Evolutionary conservation across 768 basidiomycete species (phyloP).

Genomic region (Chalciporus pseudorubinellus): DNA sequence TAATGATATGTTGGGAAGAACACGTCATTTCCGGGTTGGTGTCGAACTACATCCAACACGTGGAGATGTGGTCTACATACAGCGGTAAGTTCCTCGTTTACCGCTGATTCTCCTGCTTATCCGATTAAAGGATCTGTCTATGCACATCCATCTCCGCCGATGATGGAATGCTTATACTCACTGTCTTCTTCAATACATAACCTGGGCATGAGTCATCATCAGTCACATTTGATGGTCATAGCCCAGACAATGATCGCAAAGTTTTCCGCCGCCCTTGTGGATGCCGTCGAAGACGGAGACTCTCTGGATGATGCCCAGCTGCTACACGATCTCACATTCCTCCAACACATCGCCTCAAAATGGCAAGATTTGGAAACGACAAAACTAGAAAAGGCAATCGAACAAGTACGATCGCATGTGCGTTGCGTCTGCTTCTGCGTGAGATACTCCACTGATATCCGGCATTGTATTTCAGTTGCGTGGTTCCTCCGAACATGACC

Average conservation of each 20-base stretch:
- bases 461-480: constrained; percentile 12
- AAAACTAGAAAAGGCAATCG: constrained; percentile 29
- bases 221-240: constrained; percentile 33
- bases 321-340: constrained; percentile 48
- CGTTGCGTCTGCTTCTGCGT: constrained; percentile 6
- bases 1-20: constrained; percentile 55
- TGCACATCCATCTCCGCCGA: constrained; percentile 48
- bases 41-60: constrained; percentile 17
- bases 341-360: constrained; percentile 40
- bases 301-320: constrained; percentile 31
- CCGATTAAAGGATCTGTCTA: constrained; percentile 14
- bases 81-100: constrained; percentile 12
- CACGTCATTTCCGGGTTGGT: constrained; percentile 34
- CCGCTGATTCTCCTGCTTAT: constrained; percentile 12
- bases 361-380: constrained; percentile 22
- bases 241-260: constrained; percentile 39
- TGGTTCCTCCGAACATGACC: constrained; percentile 13
- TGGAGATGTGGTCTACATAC: constrained; percentile 1
- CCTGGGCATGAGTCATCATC: constrained; percentile 48
- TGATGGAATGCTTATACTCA: constrained; percentile 53
- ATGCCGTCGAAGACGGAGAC: constrained; percentile 32
- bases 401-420: constrained; percentile 28
- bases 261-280: constrained; percentile 33
- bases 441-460: constrained; percentile 1
- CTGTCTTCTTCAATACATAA: constrained; percentile 54